Evolutionary conservation across 2,329 filamentous ascomycete genomes (phyloP), one percentile per base, ranked within the genome.

Genomic region (Alternaria sp.): DNA sequence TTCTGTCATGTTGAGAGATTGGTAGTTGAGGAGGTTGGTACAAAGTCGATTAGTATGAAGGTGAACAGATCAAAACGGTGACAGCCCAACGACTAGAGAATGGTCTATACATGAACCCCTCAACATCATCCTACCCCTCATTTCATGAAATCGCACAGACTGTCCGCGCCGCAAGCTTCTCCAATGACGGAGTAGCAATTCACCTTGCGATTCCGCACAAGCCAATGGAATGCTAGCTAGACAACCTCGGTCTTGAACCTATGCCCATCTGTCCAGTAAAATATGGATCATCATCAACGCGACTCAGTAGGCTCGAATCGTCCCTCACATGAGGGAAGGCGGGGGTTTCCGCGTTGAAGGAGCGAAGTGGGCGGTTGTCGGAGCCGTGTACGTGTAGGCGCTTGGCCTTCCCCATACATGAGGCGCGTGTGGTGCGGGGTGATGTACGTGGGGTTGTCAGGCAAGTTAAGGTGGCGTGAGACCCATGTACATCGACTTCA

Each of bases 1-100:
- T 46, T 75, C 72, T 12, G 72, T 67, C 73, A 75, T 77, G 45
- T 32, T 70, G 59, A 28, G 44, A n/a, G 12, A 13, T 23, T 9
- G 19, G 17, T 6, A 6, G 12, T 51, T 21, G 49, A 47, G 13
- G 5, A 26, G n/a, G 3, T 32, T 17, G 19, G 8, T 8, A 19
- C 28, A 17, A 52, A 17, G 51, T 7, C 32, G 8, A n/a, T 44
- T 55, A 10, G 17, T 28, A 43, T 54, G 19, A 57, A 50, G 25
- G 17, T 26, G 43, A 10, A 26, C 15, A 23, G 54, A 50, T 26
- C 12, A 25, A 40, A 32, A 45, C 13, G 40, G 23, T 23, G 21
- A 23, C 17, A 55, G 23, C 21, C 44, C 19, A 17, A 57, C 40
- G 13, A 10, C n/a, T 49, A 26, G 25, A 28, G 32, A 30, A 36